Evolutionary conservation across 2,329 filamentous ascomycete species (phyloP), one percentile per base, ranked within the genome.

Genomic region (Fusarium mangiferae): DNA sequence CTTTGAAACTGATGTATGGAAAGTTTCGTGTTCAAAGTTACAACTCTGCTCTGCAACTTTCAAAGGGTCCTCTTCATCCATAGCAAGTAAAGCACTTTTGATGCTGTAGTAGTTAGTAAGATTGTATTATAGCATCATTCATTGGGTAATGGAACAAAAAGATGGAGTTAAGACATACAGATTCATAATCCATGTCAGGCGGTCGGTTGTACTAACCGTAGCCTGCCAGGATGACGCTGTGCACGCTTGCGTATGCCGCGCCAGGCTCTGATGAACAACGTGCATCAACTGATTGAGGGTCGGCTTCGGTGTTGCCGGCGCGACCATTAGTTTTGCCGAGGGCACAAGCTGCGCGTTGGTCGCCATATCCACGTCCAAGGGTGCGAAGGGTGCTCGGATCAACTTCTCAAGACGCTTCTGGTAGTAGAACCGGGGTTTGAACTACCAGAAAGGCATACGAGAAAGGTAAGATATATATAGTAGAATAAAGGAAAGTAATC

Each of bases 171-270:
- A 28, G 44, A 28, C 24, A 20, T 15, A 46, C 44, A 46, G 44
- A 2, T 46, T 26, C 24, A 11, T 15, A 8, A 4, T 10, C 1
- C 0, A 5, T 28, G 18, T 1, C 1, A 1, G 14, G 4, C 44
- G 44, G 24, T 15, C 24, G 12, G 12, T 10, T 0, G 22, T 6
- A 46, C 4, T 0, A 15, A 20, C 13, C 18, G 3, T 15, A 28
- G 24, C 24, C 44, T 18, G 44, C 44, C 44, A 28, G 5, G 8
- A 7, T 46, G 8, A 28, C 7, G 0, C 7, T 20, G 13, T 4
- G 3, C 5, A 3, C 7, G 5, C 1, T 4, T 20, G 4, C 7
- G 44, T 22, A 46, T 46, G 0, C 24, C 22, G 6, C 8, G 8
- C 2, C 44, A 46, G 10, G 24, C 4, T 22, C 24, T 46, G 12